phyloP scores from a whole-genome alignment of 2,329 filamentous ascomycete species.

The Colletotrichum musicola region DNA sequence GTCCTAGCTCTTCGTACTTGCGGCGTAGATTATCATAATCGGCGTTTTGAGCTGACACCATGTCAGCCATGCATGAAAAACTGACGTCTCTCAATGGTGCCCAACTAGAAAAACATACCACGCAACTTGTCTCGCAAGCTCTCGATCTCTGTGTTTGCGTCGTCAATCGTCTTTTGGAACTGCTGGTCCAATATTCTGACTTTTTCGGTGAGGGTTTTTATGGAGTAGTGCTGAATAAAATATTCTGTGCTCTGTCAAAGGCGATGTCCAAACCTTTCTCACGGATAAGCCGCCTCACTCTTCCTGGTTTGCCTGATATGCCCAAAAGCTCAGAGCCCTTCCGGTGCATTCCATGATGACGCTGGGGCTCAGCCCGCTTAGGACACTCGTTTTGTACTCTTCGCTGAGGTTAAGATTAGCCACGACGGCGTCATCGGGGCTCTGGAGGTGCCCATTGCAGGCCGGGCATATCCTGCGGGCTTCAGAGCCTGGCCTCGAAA shows the following conservation, averaged over 20 bases:
- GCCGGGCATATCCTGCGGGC: constrained; percentile 76
- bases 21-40: constrained; percentile 74
- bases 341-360: constrained; percentile 89
- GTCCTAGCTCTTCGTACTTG: constrained; percentile 79
- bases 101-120: constrained; percentile 57
- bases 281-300: constrained; percentile 66
- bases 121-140: constrained; percentile 74
- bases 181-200: constrained; percentile 73
- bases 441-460: constrained; percentile 76
- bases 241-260: constrained; percentile 60
- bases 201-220: constrained; percentile 79
- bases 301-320: constrained; percentile 86
- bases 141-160: constrained; percentile 80
- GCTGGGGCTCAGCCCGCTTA: constrained; percentile 85
- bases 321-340: constrained; percentile 85
- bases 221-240: constrained; percentile 82
- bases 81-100: neutral
- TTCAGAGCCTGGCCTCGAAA: constrained; percentile 67
- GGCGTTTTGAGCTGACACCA: constrained; percentile 61
- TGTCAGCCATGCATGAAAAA: constrained; percentile 18
- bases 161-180: constrained; percentile 79
- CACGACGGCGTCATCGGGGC: constrained; percentile 80
- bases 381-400: constrained; percentile 88
- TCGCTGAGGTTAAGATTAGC: constrained; percentile 82
- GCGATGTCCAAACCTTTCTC: neutral